Base-by-base conservation (phyloP, 176 grass and related monocot genomes). In the Raddia distichophylla region DNA sequence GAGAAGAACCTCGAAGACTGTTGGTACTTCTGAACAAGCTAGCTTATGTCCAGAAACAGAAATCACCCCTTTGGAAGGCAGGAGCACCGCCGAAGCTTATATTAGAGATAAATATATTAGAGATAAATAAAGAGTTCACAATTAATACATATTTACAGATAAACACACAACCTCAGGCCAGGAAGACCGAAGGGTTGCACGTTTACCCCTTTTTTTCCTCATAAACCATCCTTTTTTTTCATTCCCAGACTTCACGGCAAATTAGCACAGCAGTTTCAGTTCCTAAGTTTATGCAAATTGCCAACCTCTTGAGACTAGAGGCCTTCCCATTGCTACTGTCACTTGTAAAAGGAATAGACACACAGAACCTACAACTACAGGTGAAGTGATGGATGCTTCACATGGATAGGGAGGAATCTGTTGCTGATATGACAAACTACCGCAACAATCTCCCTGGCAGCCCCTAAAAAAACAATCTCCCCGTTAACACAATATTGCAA, bases 381-480 rank as follows among this genome's bases (percentile, higher is more conserved):
- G 60, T 50, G 61, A 80, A 54, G 34, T 52, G 61, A 47, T 14
- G 44, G 34, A 20, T 79, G 60, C 56, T 66, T 83, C 49, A 15
- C 62, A 34, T 66, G 44, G 88, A 86, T 90, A 78, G 73, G 33
- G 47, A 73, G 0, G 88, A 90, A 86, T 82, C 83, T n/a, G 61
- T 10, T 10, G 14, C 77, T 52, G 54, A 75, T 68, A 84, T 17
- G 44, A 37, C 60, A 22, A 8, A 16, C 15, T 40, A 46, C 64
- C 34, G 53, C 15, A 17, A 74, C 57, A 44, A 60, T 74, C 3
- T 32, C 50, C 57, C 27, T 49, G 66, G 49, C 40, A 57, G 27
- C 27, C 27, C 27, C 27, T 27, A 27, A 27, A 27, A 27, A 27
- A 17, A 74, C 57, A 44, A 60, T 74, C 3, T 32, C 50, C 57